Percentiles rank a stretch among this genome's conserved stretches.
Conservation (phyloP, 2,329 filamentous ascomycete genomes). For the Didymella segeticola region DNA sequence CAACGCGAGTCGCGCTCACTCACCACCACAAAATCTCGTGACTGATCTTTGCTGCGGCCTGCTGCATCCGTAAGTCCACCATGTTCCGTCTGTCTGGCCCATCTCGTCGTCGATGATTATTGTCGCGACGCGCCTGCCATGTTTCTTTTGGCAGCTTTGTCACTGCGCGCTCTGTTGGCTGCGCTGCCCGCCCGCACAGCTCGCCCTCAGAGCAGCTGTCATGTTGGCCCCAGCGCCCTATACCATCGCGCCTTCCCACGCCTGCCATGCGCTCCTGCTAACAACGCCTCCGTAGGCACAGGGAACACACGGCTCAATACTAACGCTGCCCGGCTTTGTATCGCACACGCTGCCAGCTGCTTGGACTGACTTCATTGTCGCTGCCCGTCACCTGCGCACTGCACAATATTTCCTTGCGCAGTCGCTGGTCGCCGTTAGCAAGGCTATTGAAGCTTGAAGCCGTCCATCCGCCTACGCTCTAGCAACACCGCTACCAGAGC, state of each 20-base stretch:
- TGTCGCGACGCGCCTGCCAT: constrained; percentile 12
- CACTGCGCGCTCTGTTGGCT: constrained; percentile 11
- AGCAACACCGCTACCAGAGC: constrained; percentile 18
- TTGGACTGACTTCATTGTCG: constrained; percentile 23
- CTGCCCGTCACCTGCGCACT: constrained; percentile 39
- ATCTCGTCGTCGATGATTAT: constrained; percentile 17
- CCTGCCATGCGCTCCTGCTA: constrained; percentile 30
- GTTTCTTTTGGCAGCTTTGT: constrained; percentile 3
- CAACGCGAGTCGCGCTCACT: constrained; percentile 33
- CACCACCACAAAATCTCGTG: constrained; percentile 46
- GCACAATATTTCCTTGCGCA: constrained; percentile 34
- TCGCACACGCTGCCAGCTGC: constrained; percentile 29
- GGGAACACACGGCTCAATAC: constrained; percentile 33
- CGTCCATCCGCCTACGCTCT: constrained; percentile 30
- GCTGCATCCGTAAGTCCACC: constrained; percentile 44
- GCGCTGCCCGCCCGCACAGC: constrained; percentile 7
- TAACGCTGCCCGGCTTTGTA: constrained; percentile 28
- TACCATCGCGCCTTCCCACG: constrained; percentile 18
- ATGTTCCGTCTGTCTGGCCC: constrained; percentile 9
- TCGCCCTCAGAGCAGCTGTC: constrained; percentile 4
- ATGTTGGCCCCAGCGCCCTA: constrained; percentile 13
- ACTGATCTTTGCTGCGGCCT: constrained; percentile 42
- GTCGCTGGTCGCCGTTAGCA: constrained; percentile 26
- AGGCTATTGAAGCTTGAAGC: constrained; percentile 23
- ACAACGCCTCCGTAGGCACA: constrained; percentile 29